Percentiles rank a stretch among this genome's conserved stretches.
Evolutionary conservation across 1,139 yeast species (phyloP).

Genomic region (Kurtzmaniella natalensis): DNA sequence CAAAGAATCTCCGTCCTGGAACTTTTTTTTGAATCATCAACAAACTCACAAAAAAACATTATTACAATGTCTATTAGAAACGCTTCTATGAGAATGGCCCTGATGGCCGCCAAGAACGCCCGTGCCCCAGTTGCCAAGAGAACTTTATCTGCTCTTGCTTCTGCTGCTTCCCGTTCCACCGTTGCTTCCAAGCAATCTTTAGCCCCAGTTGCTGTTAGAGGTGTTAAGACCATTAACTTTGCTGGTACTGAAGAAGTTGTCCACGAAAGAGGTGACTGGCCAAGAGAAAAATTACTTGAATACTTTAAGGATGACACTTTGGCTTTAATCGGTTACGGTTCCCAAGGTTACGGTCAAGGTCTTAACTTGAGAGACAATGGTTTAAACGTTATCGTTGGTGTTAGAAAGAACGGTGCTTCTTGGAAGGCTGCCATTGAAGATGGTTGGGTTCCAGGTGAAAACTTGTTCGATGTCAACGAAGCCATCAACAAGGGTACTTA

Average conservation of each 20-base stretch:
- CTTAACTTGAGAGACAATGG: slow-evolving; percentile 99
- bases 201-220: slow-evolving; percentile 56
- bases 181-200: slow-evolving; percentile 33
- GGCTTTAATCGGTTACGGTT: slow-evolving; percentile 98
- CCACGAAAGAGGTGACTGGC: slow-evolving; percentile 99
- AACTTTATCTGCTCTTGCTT: slow-evolving; percentile 61
- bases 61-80: slow-evolving; percentile 59
- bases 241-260: slow-evolving; percentile 95
- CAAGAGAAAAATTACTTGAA: slow-evolving; percentile 90
- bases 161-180: slow-evolving; percentile 42
- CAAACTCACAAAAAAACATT: not conserved
- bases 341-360: slow-evolving; percentile 99
- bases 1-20: not conserved
- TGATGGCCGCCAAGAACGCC: slow-evolving; percentile 51
- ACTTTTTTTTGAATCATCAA: slow-evolving; percentile 4
- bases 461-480: slow-evolving; percentile 90
- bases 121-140: slow-evolving; percentile 56
- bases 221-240: slow-evolving; percentile 93
- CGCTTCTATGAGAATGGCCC: slow-evolving; percentile 59
- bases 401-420: slow-evolving; percentile 96
- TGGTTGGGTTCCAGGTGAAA: slow-evolving; percentile 99
- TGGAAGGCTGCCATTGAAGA: slow-evolving; percentile 99
- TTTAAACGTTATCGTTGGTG: slow-evolving; percentile 95
- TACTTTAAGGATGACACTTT: slow-evolving; percentile 97
- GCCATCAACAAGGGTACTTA: slow-evolving; percentile 90